Conservation (phyloP, 75 land plant genomes). For the Gnetum montanum region DNA sequence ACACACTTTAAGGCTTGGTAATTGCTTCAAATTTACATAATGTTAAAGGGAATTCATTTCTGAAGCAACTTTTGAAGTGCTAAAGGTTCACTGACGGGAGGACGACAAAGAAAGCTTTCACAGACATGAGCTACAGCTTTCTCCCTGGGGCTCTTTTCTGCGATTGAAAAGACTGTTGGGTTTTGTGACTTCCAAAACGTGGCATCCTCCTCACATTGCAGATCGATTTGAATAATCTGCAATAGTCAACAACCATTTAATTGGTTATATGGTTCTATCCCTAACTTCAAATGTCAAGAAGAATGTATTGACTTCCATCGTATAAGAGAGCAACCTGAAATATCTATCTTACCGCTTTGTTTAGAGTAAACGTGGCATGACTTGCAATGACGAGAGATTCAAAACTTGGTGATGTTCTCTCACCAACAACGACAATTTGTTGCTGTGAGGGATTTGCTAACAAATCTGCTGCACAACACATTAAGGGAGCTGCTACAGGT, state of each 20-base stretch:
- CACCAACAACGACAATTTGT: slow-evolving; percentile 80
- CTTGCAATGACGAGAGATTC: slow-evolving; percentile 55
- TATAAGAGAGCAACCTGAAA: too few species aligned
- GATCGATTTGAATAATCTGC: slow-evolving; percentile 90
- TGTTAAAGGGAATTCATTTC: slow-evolving; percentile 4
- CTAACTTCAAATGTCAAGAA: too few species aligned
- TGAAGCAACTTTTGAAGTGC: slow-evolving; percentile 39
- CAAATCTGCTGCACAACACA: slow-evolving; percentile 95
- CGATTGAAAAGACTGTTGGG: slow-evolving; percentile 54
- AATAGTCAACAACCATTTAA: too few species aligned
- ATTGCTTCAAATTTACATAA: not conserved
- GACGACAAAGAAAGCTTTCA: slow-evolving; percentile 76
- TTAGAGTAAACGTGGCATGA: slow-evolving; percentile 55
- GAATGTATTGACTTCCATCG: too few species aligned
- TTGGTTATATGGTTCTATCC: too few species aligned
- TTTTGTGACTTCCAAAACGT: slow-evolving; percentile 73
- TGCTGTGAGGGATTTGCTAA: slow-evolving; percentile 50
- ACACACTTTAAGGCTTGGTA: not conserved
- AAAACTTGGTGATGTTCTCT: slow-evolving; percentile 45
- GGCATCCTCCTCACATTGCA: slow-evolving; percentile 31
- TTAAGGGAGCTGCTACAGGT: slow-evolving; percentile 82
- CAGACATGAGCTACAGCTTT: slow-evolving; percentile 74
- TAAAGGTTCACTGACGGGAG: slow-evolving; percentile 45
- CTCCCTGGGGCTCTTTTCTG: slow-evolving; percentile 40
- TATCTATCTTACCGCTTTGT: slow-evolving; percentile 51